Evolutionary conservation across 2,329 filamentous ascomycete species (phyloP), one percentile per base, ranked within the genome.

Genomic region (Venturia effusa): DNA sequence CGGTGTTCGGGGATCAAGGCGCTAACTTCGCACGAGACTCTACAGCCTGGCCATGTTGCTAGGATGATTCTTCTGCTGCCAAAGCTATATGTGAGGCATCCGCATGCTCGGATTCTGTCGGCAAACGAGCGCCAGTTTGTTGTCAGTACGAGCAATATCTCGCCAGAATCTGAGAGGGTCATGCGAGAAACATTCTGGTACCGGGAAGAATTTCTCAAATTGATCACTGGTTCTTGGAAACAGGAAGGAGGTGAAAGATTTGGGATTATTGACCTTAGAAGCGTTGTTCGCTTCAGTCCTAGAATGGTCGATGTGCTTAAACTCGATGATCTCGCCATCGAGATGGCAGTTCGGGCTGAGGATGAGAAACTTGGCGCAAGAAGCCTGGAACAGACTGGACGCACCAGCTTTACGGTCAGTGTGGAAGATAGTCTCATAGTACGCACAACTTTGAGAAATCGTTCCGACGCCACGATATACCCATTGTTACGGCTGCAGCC

Each of bases 181-280:
- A 88, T 83, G 66, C 82, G 92, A 61, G 91, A 96, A 75, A 85
- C 87, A 0, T 97, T 97, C 73, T 97, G 92, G 92, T 96, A 91
- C 74, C 85, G 92, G 19, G 89, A 96, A 73, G 86, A 85, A 71
- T 82, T 97, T 1, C 81, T 97, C 3, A 86, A 88, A 66, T 80
- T 81, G 51, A 76, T 96, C 11, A 81, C 80, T 32, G 91, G 88
- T 0, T 84, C 81, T 0, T 97, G 92, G 92, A 83, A 79, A 64
- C 83, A 86, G 68, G 84, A 84, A 0, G 75, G 78, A 68, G 48
- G 48, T 22, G 43, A 68, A 4, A 68, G 69, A 22, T 76, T 78
- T 57, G 92, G 92, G 2, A 80, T 79, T 1, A 83, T 97, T 61
- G 90, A 96, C 71, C 77, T 96, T 4, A 86, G 92, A 51, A 85